A percentile compares a stretch with the other conserved stretches of the same genome.
Conservation (phyloP, 305 asterid genomes). For the Ajuga reptans region DNA sequence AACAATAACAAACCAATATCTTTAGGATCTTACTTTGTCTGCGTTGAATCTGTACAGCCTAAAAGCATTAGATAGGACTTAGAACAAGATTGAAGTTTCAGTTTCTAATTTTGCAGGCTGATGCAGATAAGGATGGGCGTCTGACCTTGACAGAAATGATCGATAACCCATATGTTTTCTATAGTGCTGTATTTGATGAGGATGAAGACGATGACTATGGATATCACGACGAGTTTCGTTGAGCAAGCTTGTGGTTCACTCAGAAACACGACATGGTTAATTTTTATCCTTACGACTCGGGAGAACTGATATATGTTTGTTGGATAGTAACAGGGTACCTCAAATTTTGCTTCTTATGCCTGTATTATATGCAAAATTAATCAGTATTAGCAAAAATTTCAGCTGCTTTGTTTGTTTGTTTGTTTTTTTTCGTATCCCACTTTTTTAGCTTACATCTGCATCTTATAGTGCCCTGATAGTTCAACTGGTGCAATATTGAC, state of each 20-base stretch:
- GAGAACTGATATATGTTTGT: slow-evolving; percentile 13
- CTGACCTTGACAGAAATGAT: slow-evolving; percentile 80
- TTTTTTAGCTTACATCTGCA: neutral
- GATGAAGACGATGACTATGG: slow-evolving; percentile 64
- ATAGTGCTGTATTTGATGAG: slow-evolving; percentile 72
- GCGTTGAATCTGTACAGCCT: neutral
- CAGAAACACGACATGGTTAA: neutral
- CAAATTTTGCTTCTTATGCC: slow-evolving; percentile 3
- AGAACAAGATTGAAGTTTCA: slow-evolving; percentile 8
- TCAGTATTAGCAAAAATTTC: neutral
- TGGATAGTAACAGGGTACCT: slow-evolving; percentile 6
- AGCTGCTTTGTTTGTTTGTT: neutral
- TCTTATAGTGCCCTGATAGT: neutral
- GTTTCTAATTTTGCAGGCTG: slow-evolving; percentile 55
- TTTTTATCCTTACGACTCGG: neutral
- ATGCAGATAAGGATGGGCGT: slow-evolving; percentile 73
- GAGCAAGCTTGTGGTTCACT: slow-evolving; percentile 6
- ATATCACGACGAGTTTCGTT: slow-evolving; percentile 82
- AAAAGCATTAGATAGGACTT: neutral
- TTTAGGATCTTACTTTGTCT: neutral
- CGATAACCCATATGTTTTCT: slow-evolving; percentile 84
- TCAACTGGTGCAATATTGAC: neutral
- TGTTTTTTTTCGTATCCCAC: too few species aligned
- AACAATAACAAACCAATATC: neutral
- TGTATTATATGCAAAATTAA: slow-evolving; percentile 10